Conservation (phyloP, 495 filamentous ascomycete genomes). For the Chaetomium fimeti region DNA sequence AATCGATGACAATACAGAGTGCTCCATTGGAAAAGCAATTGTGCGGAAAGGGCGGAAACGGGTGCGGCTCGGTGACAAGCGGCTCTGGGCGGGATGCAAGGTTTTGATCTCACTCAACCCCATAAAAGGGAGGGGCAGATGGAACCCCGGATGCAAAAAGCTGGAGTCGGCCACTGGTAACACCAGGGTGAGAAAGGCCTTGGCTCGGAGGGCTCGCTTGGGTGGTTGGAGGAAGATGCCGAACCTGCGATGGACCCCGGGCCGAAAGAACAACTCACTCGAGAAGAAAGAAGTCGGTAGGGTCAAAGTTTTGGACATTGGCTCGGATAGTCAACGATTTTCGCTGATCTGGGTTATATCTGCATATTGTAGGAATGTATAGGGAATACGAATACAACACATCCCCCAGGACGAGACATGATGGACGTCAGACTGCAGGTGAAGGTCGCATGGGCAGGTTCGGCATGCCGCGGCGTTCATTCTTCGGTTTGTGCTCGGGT, state of each 20-base stretch:
- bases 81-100: neutral
- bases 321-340: too few relatives aligned
- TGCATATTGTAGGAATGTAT: too few relatives aligned
- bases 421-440: constrained; percentile 9
- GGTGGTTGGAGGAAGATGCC: too few relatives aligned
- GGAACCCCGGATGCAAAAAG: neutral
- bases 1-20: neutral
- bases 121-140: constrained; percentile 3
- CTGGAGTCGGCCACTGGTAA: neutral
- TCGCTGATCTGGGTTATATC: too few relatives aligned
- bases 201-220: too few relatives aligned
- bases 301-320: too few relatives aligned
- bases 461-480: constrained; percentile 19
- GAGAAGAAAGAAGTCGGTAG: too few relatives aligned
- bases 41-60: constrained; percentile 24
- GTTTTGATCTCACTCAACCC: neutral
- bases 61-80: constrained; percentile 16
- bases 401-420: too few relatives aligned
- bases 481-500: neutral
- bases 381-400: too few relatives aligned
- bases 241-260: too few relatives aligned
- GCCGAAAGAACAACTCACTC: too few relatives aligned
- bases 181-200: neutral
- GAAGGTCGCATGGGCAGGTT: neutral
- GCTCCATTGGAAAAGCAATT: constrained; percentile 1